Evolutionary conservation across 495 filamentous ascomycete species (phyloP), one percentile per base, ranked within the genome.

Genomic region (Patellaria atrata): DNA sequence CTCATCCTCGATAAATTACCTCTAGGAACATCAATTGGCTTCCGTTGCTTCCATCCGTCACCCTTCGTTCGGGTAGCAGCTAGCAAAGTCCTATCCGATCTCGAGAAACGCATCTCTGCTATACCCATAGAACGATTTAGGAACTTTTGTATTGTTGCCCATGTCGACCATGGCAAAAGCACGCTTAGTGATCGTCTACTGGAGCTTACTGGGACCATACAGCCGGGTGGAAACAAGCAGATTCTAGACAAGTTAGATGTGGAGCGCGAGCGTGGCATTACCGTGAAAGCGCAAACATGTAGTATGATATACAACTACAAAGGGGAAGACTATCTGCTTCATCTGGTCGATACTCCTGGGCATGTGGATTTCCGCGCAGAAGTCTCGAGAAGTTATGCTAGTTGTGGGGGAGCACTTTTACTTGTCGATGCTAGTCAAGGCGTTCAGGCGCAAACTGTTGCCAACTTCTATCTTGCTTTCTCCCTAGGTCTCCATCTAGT

Each of bases 281-380:
- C 89, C 2, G 89, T 97, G 54, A 97, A 97, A 62, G 89, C 89
- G 27, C 91, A 97, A 62, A 96, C 89, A 35, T 96, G 91, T 61
- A 85, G 74, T 22, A 97, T 97, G 89, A 68, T 97, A 26, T 94
- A 94, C 58, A 82, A 82, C 22, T 62, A 85, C 54, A 63, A 81
- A 14, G 83, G 79, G 2, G 65, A 78, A 35, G 89, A 97, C 52
- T 94, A 96, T 57, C 64, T 97, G 17, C 62, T 97, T 9, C 89
- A 97, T 59, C 65, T 97, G 26, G 85, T 97, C 31, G 89, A 97
- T 59, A 97, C 89, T 0, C 89, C 89, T 8, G 89, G 89, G 6
- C 89, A 97, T 63, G 89, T 97, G 26, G 89, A 97, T 58, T 97
- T 97, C 57, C 72, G 89, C 22, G 86, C 89, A 22, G 89, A 97